Evolutionary conservation across 2,329 filamentous ascomycete species (phyloP).

Genomic region (Camillea tinctor): DNA sequence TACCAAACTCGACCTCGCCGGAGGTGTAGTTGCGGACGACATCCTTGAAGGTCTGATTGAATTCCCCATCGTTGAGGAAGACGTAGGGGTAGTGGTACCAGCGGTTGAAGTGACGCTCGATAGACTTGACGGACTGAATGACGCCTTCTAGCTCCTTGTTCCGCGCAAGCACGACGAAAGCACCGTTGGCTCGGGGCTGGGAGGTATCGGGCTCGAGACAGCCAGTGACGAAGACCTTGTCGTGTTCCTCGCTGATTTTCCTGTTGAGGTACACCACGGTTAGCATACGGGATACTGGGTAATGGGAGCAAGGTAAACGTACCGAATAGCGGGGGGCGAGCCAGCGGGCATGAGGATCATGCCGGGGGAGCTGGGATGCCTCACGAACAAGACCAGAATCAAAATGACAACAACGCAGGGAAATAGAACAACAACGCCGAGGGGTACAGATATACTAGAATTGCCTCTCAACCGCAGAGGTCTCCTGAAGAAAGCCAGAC

Average conservation of each 20-base stretch:
- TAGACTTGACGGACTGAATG: constrained; percentile 93
- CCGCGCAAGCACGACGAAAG: constrained; percentile 90
- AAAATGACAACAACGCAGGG: constrained; percentile 87
- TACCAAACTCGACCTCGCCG: constrained; percentile 83
- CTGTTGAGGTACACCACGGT: constrained; percentile 46
- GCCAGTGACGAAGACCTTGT: constrained; percentile 92
- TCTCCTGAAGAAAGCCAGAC: constrained; percentile 78
- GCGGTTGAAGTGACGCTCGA: constrained; percentile 97
- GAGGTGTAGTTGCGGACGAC: constrained; percentile 89
- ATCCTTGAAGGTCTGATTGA: constrained; percentile 91
- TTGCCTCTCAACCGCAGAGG: constrained; percentile 88
- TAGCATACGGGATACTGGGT: constrained; percentile 5
- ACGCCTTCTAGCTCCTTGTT: constrained; percentile 97
- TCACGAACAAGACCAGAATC: constrained; percentile 85
- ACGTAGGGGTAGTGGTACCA: constrained; percentile 99
- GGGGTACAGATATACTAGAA: constrained; percentile 86
- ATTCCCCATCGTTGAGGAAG: constrained; percentile 96
- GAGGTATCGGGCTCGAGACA: constrained; percentile 80
- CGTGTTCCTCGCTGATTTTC: constrained; percentile 95
- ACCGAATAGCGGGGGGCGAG: constrained; percentile 87
- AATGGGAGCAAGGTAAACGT: constrained; percentile 33
- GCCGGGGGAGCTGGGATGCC: constrained; percentile 79
- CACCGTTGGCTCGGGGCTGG: constrained; percentile 83
- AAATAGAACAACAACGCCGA: constrained; percentile 90
- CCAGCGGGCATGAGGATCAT: constrained; percentile 85